Base-by-base conservation (phyloP, 2,329 filamentous ascomycete species). In the Biscogniauxia sp. region DNA sequence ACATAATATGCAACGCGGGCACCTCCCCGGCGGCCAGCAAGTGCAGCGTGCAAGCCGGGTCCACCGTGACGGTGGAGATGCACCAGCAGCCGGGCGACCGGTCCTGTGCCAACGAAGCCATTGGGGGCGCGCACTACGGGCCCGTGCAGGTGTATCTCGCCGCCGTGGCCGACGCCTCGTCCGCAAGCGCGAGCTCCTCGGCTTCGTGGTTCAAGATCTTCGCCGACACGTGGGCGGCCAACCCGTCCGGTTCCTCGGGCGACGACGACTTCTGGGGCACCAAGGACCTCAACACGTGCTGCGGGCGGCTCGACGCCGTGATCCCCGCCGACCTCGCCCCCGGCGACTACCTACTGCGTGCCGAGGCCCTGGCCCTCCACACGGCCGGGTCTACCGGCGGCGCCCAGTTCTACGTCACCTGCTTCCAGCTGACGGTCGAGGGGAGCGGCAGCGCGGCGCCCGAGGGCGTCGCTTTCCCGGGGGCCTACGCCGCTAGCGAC, bases 61-160 rank as follows among this genome's bases (percentile, higher is more conserved):
- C 74, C 4, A 80, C 75, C 0, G 78, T 85, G 15, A 84, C 82
- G 0, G 76, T 85, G 7, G 84, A 86, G 72, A 86, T 86, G 81
- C 83, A 86, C 73, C 79, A 80, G 59, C 68, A 71, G 61, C 68
- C 67, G 0, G 60, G 62, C 1, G 67, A 72, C 64, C 74, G 78
- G 17, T 64, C 64, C n/a, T 80, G 77, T 61, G 54, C 62, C 4
- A 74, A 74, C 59, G 74, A 79, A 62, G 79, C 77, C 5, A 79
- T 80, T 57, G 78, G 78, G 5, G 78, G 79, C 9, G 74, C 74
- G 51, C 78, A 80, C 64, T 77, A 75, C 63, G 78, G 78, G 2
- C 78, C 78, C 0, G 75, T 80, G 17, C 72, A 77, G 53, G 72
- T 77, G 1, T 79, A 80, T 64, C 69, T 79, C 61, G 70, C 73